Evolutionary conservation across 164 flowering plant genomes (phyloP).

Genomic region (Umbellularia californica): DNA sequence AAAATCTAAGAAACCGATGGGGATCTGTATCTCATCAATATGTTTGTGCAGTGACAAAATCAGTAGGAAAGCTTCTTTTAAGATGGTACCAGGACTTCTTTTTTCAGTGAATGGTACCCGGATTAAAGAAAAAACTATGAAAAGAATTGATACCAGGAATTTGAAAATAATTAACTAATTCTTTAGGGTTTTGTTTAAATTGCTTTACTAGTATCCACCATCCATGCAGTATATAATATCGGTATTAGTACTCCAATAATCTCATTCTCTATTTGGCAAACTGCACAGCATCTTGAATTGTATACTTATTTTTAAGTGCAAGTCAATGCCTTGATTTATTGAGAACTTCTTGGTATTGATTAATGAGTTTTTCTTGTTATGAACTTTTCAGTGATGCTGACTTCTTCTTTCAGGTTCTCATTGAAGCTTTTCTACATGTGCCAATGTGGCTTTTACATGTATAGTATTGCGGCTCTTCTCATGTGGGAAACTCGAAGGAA

Average conservation of each 20-base stretch:
- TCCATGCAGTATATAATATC: neutral
- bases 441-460: conserved; percentile 90
- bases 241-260: neutral
- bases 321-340: neutral
- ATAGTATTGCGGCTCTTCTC: conserved; percentile 77
- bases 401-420: conserved; percentile 43
- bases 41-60: too few species aligned
- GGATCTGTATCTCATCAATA: neutral
- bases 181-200: neutral
- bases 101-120: too few species aligned
- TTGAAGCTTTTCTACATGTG: conserved; percentile 77
- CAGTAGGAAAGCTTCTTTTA: too few species aligned
- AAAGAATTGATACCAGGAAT: neutral
- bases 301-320: neutral
- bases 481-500: conserved; percentile 93
- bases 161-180: neutral
- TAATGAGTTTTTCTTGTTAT: neutral
- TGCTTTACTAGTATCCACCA: neutral
- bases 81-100: too few species aligned
- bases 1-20: neutral
- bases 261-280: neutral
- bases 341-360: neutral
- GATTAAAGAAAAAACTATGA: too few species aligned
- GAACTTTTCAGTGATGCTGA: neutral
- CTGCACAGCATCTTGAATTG: neutral